These are phyloP conservation scores for Neurospora sp. DNA, from an alignment of 495 filamentous ascomycete genomes.

Conservation along the genomic window DNA sequence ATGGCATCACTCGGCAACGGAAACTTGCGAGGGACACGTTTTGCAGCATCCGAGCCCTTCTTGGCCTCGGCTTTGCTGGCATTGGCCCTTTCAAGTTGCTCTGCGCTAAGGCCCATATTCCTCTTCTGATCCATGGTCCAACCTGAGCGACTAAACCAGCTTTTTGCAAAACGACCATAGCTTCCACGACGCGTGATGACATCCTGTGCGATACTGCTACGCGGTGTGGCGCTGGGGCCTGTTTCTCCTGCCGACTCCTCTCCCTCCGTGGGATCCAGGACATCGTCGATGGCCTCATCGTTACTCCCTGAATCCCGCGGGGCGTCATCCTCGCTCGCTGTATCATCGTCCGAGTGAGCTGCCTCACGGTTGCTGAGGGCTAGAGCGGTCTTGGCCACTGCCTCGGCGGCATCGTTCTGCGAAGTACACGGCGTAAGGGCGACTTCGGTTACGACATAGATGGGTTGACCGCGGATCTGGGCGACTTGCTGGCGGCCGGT, in stretches of 20 bases:
- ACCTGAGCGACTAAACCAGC: conserved; percentile 78
- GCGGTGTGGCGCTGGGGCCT: conserved; percentile 24
- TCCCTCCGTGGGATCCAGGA: conserved; percentile 6
- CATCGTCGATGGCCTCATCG: conserved; percentile 19
- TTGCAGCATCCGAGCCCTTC: conserved; percentile 3
- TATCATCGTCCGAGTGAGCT: conserved; percentile 25
- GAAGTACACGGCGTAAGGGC: conserved; percentile 79
- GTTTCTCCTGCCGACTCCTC: conserved; percentile 25
- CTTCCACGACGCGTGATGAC: conserved; percentile 67
- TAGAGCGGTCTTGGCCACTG: conserved; percentile 54
- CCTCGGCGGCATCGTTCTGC: conserved; percentile 57
- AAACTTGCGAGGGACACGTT: conserved; percentile 11
- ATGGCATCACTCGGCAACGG: conserved; percentile 21
- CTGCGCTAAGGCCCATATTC: conserved; percentile 45
- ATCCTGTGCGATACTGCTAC: conserved; percentile 64
- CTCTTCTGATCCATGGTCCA: conserved; percentile 55
- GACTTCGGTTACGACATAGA: conserved; percentile 80
- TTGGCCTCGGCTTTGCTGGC: conserved; percentile 3
- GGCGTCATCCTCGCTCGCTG: conserved; percentile 22
- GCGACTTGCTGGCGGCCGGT: conserved; percentile 80
- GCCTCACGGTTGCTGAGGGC: conserved; percentile 28
- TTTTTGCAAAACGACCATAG: conserved; percentile 79
- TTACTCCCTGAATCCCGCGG: conserved; percentile 18
- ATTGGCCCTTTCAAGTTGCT: conserved; percentile 7
- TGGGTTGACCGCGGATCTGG: conserved; percentile 64